Conservation (phyloP, 768 basidiomycete species). For the Russula dissimulans region DNA sequence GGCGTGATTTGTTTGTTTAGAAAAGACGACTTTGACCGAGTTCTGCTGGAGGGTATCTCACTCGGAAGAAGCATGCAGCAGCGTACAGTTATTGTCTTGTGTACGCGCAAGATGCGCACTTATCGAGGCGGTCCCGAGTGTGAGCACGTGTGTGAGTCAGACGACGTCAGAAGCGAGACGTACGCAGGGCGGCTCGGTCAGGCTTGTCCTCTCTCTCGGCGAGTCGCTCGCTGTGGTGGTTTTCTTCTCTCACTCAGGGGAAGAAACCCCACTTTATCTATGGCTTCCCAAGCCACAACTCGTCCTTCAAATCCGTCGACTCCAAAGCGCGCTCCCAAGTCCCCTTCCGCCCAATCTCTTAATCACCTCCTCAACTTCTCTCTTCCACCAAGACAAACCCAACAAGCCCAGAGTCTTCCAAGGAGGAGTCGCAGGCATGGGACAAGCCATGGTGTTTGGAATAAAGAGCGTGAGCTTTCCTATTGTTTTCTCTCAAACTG, state of each 20-base stretch:
- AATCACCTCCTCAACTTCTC: constrained; percentile 93
- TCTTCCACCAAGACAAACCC: constrained; percentile 75
- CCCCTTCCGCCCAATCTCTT: constrained; percentile 54
- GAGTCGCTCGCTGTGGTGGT: constrained; percentile 19
- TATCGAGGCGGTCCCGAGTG: too few species aligned
- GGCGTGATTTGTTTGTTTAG: too few species aligned
- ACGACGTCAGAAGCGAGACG: constrained; percentile 18
- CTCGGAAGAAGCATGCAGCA: too few species aligned
- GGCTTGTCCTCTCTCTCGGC: constrained; percentile 14
- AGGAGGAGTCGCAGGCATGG: constrained; percentile 68
- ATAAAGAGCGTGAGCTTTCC: constrained; percentile 75
- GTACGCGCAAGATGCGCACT: too few species aligned
- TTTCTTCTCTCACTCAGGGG: constrained; percentile 31
- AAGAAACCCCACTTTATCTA: constrained; percentile 30
- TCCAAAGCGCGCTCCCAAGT: constrained; percentile 58
- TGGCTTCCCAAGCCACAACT: constrained; percentile 21
- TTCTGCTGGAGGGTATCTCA: too few species aligned
- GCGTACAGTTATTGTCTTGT: too few species aligned
- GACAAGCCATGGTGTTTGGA: constrained; percentile 62
- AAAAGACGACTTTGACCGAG: too few species aligned
- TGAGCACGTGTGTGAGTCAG: constrained; percentile 17
- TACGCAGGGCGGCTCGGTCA: background rate
- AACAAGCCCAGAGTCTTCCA: constrained; percentile 47
- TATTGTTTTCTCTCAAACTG: background rate
- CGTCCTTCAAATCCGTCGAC: constrained; percentile 28